Evolutionary conservation across 805 yeast species (phyloP).

Genomic region (Maudiozyma saulgeensis): DNA sequence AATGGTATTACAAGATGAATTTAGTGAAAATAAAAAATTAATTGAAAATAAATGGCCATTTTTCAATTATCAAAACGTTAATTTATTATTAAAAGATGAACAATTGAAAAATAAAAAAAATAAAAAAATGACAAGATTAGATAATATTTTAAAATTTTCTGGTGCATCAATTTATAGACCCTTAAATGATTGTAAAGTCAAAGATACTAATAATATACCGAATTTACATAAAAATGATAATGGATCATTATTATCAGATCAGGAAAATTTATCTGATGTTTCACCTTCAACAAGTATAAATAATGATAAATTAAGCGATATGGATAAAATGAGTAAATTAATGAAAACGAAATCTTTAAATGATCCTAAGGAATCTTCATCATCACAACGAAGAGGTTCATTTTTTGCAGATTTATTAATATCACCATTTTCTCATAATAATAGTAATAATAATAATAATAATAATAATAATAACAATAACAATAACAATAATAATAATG

Average conservation of each 20-base stretch:
- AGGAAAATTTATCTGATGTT: neutral
- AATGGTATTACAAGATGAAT: constrained; percentile 36
- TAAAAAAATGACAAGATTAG: neutral
- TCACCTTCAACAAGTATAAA: neutral
- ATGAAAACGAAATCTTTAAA: neutral
- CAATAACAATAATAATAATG: neutral
- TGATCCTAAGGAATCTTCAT: neutral
- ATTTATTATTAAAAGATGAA: neutral
- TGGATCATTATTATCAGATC: neutral
- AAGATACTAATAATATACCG: too few relatives aligned
- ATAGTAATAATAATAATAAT: neutral
- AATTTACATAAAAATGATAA: too few relatives aligned
- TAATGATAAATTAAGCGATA: neutral
- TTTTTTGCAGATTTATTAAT: neutral
- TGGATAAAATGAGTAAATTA: neutral
- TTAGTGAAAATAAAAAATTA: constrained; percentile 50
- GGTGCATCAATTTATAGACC: constrained; percentile 8
- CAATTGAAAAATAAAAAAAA: too few relatives aligned
- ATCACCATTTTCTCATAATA: neutral
- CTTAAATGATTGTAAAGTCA: neutral
- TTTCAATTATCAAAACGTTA: constrained; percentile 28
- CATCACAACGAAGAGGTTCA: constrained; percentile 1
- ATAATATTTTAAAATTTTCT: constrained; percentile 1
- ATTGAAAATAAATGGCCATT: constrained; percentile 86
- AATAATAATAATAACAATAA: too few relatives aligned